Conservation (phyloP, 108 stramenopile genomes). For the Skeletonema potamos region DNA sequence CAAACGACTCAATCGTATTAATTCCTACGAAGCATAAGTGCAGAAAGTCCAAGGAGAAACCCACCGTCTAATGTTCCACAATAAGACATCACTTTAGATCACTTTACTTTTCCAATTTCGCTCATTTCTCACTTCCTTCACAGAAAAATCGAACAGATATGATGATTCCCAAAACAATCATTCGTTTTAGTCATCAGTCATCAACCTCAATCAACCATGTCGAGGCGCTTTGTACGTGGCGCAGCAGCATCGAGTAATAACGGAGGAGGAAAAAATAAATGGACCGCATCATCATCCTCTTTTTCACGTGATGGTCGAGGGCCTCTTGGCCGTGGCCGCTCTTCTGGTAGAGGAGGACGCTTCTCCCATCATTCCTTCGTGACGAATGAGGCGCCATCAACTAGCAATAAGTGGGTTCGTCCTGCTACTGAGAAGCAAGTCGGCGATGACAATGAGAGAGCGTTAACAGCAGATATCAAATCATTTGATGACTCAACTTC, state of each 20-base stretch:
- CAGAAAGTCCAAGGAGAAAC: too few relatives aligned
- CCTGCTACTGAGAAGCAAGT: not conserved
- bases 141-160: too few relatives aligned
- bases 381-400: not conserved
- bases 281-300: not conserved
- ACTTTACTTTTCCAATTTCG: too few relatives aligned
- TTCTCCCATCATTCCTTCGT: conserved; percentile 1
- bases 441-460: not conserved
- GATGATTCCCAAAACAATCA: too few relatives aligned
- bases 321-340: conserved; percentile 5
- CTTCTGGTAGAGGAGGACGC: conserved; percentile 7
- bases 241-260: not conserved
- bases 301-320: conserved; percentile 10
- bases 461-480: not conserved
- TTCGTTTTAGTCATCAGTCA: too few relatives aligned
- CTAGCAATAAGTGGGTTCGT: conserved; percentile 33
- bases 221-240: not conserved
- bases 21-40: too few relatives aligned
- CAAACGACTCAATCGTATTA: too few relatives aligned
- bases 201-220: too few relatives aligned
- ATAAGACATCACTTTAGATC: too few relatives aligned
- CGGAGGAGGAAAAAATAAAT: conserved; percentile 13
- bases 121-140: too few relatives aligned
- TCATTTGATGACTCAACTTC: not conserved
- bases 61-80: too few relatives aligned